phyloP scores from a whole-genome alignment of 768 basidiomycete genomes.

The Leccinum longicurvipes region DNA sequence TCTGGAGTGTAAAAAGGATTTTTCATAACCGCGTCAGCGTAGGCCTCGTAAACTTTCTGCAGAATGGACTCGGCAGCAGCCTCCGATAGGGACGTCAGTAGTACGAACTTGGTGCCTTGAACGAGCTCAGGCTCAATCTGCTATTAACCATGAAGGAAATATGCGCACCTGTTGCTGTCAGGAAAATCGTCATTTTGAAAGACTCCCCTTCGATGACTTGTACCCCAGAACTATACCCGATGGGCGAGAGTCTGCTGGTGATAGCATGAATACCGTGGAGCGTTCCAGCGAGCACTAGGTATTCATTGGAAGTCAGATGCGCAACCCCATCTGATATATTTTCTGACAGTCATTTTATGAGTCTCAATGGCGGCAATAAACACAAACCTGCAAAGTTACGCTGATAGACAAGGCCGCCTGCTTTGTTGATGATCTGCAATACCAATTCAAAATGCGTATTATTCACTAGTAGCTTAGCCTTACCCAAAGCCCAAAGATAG shows the following conservation, averaged over 20 bases:
- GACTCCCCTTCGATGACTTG: slow-evolving; percentile 95
- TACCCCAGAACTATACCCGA: slow-evolving; percentile 77
- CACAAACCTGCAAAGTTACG: slow-evolving; percentile 81
- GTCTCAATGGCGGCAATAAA: not conserved
- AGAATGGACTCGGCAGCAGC: slow-evolving; percentile 66
- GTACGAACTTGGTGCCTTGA: slow-evolving; percentile 92
- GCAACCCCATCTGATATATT: slow-evolving; percentile 77
- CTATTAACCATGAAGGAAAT: not conserved
- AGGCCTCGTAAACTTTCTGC: slow-evolving; percentile 87
- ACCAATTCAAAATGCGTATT: not conserved
- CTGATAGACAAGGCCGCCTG: slow-evolving; percentile 94
- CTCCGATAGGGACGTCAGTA: slow-evolving; percentile 80
- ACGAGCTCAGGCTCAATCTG: not conserved
- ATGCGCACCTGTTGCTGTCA: slow-evolving; percentile 80
- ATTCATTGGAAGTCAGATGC: slow-evolving; percentile 87
- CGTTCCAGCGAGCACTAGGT: slow-evolving; percentile 93
- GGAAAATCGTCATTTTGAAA: slow-evolving; percentile 89
- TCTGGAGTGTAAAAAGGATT: slow-evolving; percentile 99
- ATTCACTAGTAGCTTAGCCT: slow-evolving; percentile 15
- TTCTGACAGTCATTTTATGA: not conserved
- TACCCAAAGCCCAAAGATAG: slow-evolving; percentile 83
- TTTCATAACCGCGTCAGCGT: slow-evolving; percentile 96
- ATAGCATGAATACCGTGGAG: slow-evolving; percentile 99
- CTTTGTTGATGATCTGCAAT: slow-evolving; percentile 91
- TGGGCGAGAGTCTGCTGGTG: slow-evolving; percentile 85